Conservation (phyloP, 306 rosid genomes). For the Amphicarpaea edgeworthii region DNA sequence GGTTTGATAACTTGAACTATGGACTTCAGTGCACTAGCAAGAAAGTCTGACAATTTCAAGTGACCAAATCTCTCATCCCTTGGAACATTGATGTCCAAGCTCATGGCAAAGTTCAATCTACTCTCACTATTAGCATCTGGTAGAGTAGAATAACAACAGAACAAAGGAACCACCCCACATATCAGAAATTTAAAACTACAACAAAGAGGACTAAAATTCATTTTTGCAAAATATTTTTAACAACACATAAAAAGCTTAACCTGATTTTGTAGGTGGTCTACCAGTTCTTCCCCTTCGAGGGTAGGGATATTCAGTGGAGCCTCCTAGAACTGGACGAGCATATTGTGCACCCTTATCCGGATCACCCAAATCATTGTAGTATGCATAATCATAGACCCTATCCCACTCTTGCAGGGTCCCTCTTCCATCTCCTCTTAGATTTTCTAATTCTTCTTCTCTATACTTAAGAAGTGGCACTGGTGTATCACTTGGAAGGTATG, state of each 20-base stretch:
- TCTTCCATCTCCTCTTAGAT: conserved; percentile 73
- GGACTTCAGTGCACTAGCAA: conserved; percentile 74
- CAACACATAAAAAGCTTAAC: conserved; percentile 43
- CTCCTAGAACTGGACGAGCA: conserved; percentile 83
- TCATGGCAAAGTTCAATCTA: conserved; percentile 54
- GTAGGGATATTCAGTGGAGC: conserved; percentile 75
- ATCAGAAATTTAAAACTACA: conserved; percentile 7
- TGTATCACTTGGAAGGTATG: conserved; percentile 74
- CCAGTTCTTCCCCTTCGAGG: conserved; percentile 90
- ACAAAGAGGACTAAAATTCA: background rate
- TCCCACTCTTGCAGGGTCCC: conserved; percentile 74
- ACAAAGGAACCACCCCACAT: background rate
- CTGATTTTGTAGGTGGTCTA: conserved; percentile 60
- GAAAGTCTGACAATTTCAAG: conserved; percentile 80
- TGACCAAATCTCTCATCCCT: conserved; percentile 86
- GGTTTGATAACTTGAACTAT: conserved; percentile 69
- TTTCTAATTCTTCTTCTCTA: conserved; percentile 73
- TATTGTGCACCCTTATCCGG: conserved; percentile 60
- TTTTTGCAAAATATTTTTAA: background rate
- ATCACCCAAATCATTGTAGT: conserved; percentile 70
- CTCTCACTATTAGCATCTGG: conserved; percentile 71
- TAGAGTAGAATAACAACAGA: conserved; percentile 15
- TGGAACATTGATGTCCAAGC: conserved; percentile 83
- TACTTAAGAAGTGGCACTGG: conserved; percentile 65
- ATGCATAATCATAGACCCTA: conserved; percentile 82